Evolutionary conservation across 306 rosid species (phyloP).

Genomic region (Lotus japonicus): DNA sequence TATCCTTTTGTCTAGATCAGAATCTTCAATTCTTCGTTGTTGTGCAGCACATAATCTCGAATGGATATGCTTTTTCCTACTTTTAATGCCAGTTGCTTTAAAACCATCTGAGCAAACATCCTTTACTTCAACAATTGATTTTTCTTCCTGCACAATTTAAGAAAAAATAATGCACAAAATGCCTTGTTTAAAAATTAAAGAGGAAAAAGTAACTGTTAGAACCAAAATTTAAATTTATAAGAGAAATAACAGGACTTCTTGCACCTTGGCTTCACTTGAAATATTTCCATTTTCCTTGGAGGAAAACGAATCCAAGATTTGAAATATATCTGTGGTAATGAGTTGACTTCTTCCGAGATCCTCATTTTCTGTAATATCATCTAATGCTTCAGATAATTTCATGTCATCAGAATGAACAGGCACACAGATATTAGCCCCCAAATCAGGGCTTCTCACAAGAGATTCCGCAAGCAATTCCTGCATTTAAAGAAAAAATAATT

Average conservation of each 20-base stretch:
- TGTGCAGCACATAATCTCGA: conserved; percentile 14
- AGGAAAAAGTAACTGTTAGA: neutral
- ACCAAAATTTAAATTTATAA: conserved; percentile 6
- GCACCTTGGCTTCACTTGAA: conserved; percentile 36
- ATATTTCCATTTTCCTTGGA: conserved; percentile 21
- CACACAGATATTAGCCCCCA: conserved; percentile 12
- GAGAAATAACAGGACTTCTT: conserved; percentile 4
- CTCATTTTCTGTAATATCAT: conserved; percentile 15
- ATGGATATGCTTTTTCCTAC: conserved; percentile 24
- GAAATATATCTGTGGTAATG: conserved; percentile 16
- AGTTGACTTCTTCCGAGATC: conserved; percentile 28
- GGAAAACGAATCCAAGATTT: conserved; percentile 26
- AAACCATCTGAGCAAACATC: conserved; percentile 24
- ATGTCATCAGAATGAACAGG: conserved; percentile 21
- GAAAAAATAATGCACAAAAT: conserved; percentile 11
- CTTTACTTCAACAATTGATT: conserved; percentile 26
- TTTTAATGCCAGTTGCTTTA: conserved; percentile 27
- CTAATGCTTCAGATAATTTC: conserved; percentile 22
- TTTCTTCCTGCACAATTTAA: conserved; percentile 41
- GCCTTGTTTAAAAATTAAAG: conserved; percentile 8
- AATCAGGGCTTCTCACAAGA: conserved; percentile 25
- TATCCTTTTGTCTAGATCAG: conserved; percentile 32
- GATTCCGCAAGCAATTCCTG: conserved; percentile 26
- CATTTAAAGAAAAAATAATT: neutral
- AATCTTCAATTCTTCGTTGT: conserved; percentile 22